These are phyloP conservation scores for Yamagishiella unicocca DNA, from an alignment of 139 green algal species.

Conservation along the genomic window DNA sequence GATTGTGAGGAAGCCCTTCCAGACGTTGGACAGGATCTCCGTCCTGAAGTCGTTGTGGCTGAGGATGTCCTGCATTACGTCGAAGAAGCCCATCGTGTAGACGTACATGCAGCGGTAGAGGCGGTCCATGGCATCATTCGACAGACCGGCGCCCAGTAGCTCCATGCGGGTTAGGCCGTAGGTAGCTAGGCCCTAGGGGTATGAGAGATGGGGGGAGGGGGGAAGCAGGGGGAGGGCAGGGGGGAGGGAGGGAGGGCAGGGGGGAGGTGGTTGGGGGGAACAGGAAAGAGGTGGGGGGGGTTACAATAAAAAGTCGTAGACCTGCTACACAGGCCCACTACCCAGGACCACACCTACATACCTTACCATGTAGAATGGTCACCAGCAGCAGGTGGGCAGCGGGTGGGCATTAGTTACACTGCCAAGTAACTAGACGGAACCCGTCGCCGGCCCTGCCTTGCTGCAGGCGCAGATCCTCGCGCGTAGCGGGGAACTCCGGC, in stretches of 20 bases:
- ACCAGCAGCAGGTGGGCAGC: too few species aligned
- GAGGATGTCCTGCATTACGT: constrained; percentile 68
- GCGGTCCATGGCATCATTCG: constrained; percentile 54
- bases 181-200: constrained; percentile 35
- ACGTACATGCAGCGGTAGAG: constrained; percentile 71
- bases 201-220: neutral
- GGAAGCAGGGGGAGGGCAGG: neutral
- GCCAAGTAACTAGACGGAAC: too few species aligned
- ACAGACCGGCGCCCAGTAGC: constrained; percentile 61
- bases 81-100: constrained; percentile 73
- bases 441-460: too few species aligned
- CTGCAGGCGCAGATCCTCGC: too few species aligned
- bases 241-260: neutral
- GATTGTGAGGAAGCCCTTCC: constrained; percentile 64
- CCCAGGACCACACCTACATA: too few species aligned
- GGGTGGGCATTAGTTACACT: too few species aligned
- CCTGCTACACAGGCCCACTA: too few species aligned
- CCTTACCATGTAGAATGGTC: too few species aligned
- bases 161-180: constrained; percentile 59
- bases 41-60: constrained; percentile 57
- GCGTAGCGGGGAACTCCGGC: too few species aligned
- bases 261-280: neutral
- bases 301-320: neutral
- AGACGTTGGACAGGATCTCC: constrained; percentile 70
- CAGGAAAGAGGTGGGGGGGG: neutral